Conservation (phyloP, 2,329 filamentous ascomycete species). For the Fusarium kyushuense region DNA sequence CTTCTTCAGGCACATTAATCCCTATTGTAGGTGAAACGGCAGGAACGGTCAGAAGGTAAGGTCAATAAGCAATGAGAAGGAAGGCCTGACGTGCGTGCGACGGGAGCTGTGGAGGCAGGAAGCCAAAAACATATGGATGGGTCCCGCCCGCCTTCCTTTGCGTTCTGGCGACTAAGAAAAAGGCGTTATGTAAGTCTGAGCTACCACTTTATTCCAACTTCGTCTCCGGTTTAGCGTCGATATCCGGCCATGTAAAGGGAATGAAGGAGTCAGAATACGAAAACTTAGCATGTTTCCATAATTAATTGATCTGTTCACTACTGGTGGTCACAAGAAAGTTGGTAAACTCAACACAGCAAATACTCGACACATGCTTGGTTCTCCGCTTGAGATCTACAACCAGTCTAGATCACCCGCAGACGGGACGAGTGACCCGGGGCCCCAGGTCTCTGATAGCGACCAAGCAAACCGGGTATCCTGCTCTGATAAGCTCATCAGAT, state of each 20-base stretch:
- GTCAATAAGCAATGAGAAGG: constrained; percentile 12
- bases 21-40: constrained; percentile 6
- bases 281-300: constrained; percentile 1
- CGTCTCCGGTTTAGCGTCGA: constrained; percentile 20
- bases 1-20: background rate
- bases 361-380: constrained; percentile 7
- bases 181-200: constrained; percentile 39
- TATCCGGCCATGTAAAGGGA: constrained; percentile 11
- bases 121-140: constrained; percentile 16
- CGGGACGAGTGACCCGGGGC: constrained; percentile 31
- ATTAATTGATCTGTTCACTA: background rate
- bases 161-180: constrained; percentile 36
- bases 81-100: constrained; percentile 17
- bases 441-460: constrained; percentile 32
- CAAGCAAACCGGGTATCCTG: constrained; percentile 9
- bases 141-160: constrained; percentile 34
- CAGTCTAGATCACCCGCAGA: constrained; percentile 24
- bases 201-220: constrained; percentile 34
- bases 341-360: background rate
- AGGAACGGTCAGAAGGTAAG: constrained; percentile 6
- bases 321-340: constrained; percentile 5
- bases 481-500: constrained; percentile 33
- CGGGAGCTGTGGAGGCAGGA: constrained; percentile 26
- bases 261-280: constrained; percentile 6
- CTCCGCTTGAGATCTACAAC: constrained; percentile 31